These are phyloP conservation scores for Blastobotrys buckinghamii DNA, from an alignment of 1,139 yeast genomes.

Conservation along the genomic window DNA sequence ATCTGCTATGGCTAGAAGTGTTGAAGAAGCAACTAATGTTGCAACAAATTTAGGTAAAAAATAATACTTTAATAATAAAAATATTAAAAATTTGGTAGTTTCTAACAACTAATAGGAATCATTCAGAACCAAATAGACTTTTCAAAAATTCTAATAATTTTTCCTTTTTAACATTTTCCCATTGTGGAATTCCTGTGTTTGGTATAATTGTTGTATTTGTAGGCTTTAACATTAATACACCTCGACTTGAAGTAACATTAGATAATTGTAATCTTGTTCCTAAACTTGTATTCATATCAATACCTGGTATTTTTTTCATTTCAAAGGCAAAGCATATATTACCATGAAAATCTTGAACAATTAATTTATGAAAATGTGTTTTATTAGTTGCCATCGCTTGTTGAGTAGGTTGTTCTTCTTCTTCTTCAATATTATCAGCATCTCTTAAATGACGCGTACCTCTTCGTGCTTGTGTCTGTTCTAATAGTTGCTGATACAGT, in stretches of 20 bases:
- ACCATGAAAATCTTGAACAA: slow-evolving; percentile 24
- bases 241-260: slow-evolving; percentile 17
- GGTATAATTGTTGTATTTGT: slow-evolving; percentile 14
- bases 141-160: not conserved
- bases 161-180: slow-evolving; percentile 5
- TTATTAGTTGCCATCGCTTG: not conserved
- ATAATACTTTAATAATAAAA: slow-evolving; percentile 1
- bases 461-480: slow-evolving; percentile 5
- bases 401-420: slow-evolving; percentile 1
- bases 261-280: slow-evolving; percentile 19
- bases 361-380: slow-evolving; percentile 18
- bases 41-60: slow-evolving; percentile 66
- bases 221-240: slow-evolving; percentile 21
- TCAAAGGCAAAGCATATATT: slow-evolving; percentile 25
- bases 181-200: slow-evolving; percentile 11
- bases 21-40: slow-evolving; percentile 83
- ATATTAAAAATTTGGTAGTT: not conserved
- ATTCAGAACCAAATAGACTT: no score
- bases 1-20: slow-evolving; percentile 80
- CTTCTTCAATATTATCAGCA: slow-evolving; percentile 3
- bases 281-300: slow-evolving; percentile 15
- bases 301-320: slow-evolving; percentile 16
- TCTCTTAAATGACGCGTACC: slow-evolving; percentile 6
- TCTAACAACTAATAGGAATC: not conserved
- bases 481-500: slow-evolving; percentile 18